Percentiles rank a stretch among this genome's conserved stretches.
Evolutionary conservation across 768 basidiomycete genomes (phyloP).

Genomic region (Phanerodontia chrysosporium): DNA sequence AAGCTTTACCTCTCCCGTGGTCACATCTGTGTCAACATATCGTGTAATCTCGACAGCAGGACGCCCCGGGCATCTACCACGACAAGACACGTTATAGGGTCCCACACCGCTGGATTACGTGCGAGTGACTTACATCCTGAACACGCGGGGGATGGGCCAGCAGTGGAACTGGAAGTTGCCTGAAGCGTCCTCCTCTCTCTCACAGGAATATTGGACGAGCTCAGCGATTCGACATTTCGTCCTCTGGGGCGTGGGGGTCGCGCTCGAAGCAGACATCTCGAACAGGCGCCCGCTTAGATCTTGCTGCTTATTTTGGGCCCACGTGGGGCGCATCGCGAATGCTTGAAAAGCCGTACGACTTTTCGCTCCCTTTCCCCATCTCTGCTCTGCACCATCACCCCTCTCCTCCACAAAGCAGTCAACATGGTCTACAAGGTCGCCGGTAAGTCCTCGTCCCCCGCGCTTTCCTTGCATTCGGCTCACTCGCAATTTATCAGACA

Average conservation of each 20-base stretch:
- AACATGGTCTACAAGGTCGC: conserved; percentile 88
- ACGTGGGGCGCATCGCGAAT: conserved; percentile 15
- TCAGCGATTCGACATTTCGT: conserved; percentile 60
- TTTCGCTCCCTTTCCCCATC: conserved; percentile 14
- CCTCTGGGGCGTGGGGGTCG: neutral
- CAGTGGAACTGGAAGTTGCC: conserved; percentile 45
- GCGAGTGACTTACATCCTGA: conserved; percentile 52
- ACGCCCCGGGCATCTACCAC: conserved; percentile 54
- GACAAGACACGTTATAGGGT: conserved; percentile 1
- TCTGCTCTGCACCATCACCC: conserved; percentile 21
- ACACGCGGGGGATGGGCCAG: conserved; percentile 71
- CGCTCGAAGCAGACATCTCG: conserved; percentile 10
- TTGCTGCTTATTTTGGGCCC: conserved; percentile 3
- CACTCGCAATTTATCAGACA: conserved; percentile 43
- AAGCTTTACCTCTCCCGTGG: conserved; percentile 11
- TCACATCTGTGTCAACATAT: conserved; percentile 8
- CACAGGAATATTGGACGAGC: conserved; percentile 69
- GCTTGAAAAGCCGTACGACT: conserved; percentile 21
- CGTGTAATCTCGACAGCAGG: conserved; percentile 45
- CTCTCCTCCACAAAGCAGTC: conserved; percentile 22
- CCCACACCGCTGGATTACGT: conserved; percentile 7
- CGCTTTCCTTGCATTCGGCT: neutral
- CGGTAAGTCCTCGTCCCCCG: conserved; percentile 40
- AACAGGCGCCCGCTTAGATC: conserved; percentile 3
- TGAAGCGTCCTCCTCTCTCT: conserved; percentile 28